Conservation (phyloP, 805 yeast species). For the Torulaspora delbrueckii region DNA sequence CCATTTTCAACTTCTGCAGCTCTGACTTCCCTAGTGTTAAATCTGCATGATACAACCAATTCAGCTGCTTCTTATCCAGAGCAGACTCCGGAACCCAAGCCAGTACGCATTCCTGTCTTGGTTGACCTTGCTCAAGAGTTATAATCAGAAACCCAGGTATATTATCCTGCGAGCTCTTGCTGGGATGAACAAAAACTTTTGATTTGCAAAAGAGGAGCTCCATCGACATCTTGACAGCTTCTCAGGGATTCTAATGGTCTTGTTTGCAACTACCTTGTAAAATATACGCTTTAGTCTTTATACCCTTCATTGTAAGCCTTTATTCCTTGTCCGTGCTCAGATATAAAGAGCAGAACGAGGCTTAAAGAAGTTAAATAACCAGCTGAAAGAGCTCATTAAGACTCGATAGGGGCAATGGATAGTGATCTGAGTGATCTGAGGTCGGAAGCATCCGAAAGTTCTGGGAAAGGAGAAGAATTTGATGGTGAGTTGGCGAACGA, state of each 20-base stretch:
- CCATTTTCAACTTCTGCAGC: constrained; percentile 8
- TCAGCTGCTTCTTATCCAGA: constrained; percentile 12
- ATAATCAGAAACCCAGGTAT: constrained; percentile 72
- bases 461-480: constrained; percentile 13
- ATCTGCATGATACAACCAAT: constrained; percentile 20
- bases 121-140: constrained; percentile 44
- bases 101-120: constrained; percentile 39
- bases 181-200: constrained; percentile 80
- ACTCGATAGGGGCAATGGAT: constrained; percentile 11
- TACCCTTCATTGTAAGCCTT: background rate
- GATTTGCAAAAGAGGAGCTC: constrained; percentile 46
- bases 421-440: constrained; percentile 19
- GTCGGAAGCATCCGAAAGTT: constrained; percentile 17
- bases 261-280: background rate
- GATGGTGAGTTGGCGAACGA: constrained; percentile 12
- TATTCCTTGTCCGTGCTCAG: background rate
- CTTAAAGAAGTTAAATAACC: background rate
- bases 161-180: constrained; percentile 67
- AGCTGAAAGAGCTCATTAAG: background rate
- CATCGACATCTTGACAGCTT: constrained; percentile 7
- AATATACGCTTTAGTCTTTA: background rate
- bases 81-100: constrained; percentile 28
- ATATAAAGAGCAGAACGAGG: background rate
- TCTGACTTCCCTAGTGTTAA: constrained; percentile 47
- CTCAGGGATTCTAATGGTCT: background rate